A percentile compares a stretch with the other conserved stretches of the same genome.
Conservation (phyloP, 2,329 filamentous ascomycete genomes). For the Madurella mycetomatis region DNA sequence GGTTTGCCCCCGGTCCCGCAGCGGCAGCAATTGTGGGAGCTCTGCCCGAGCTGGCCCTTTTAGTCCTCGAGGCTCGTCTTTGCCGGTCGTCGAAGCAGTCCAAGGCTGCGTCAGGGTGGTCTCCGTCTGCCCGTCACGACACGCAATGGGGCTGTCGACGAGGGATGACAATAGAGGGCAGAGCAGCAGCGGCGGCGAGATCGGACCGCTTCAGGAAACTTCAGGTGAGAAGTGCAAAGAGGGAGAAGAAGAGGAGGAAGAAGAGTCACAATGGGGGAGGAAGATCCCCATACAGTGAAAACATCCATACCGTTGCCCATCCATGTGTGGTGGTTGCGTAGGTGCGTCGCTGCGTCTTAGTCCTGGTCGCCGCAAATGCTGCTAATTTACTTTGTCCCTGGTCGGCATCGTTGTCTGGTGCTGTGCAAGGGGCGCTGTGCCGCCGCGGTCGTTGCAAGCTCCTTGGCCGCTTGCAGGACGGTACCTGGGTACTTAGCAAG, state of each 20-base stretch:
- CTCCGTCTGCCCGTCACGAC: background rate
- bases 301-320: slow-evolving; percentile 25
- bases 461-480: slow-evolving; percentile 2
- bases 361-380: slow-evolving; percentile 28
- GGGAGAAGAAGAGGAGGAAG: slow-evolving; percentile 1
- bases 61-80: background rate
- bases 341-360: slow-evolving; percentile 26
- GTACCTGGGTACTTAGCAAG: slow-evolving; percentile 9
- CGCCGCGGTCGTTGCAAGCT: slow-evolving; percentile 10
- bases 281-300: slow-evolving; percentile 23
- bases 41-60: background rate
- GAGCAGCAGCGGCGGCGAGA: slow-evolving; percentile 12
- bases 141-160: slow-evolving; percentile 6
- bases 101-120: slow-evolving; percentile 3
- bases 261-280: slow-evolving; percentile 12
- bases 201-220: slow-evolving; percentile 3
- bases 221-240: background rate
- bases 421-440: slow-evolving; percentile 25
- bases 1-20: background rate
- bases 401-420: slow-evolving; percentile 29
- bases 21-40: background rate
- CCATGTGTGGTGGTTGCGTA: slow-evolving; percentile 28
- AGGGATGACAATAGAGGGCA: slow-evolving; percentile 8
- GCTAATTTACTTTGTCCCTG: slow-evolving; percentile 30
- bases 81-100: background rate